phyloP scores from a whole-genome alignment of 441 rosid genomes.

The Populus trichocarpa region DNA sequence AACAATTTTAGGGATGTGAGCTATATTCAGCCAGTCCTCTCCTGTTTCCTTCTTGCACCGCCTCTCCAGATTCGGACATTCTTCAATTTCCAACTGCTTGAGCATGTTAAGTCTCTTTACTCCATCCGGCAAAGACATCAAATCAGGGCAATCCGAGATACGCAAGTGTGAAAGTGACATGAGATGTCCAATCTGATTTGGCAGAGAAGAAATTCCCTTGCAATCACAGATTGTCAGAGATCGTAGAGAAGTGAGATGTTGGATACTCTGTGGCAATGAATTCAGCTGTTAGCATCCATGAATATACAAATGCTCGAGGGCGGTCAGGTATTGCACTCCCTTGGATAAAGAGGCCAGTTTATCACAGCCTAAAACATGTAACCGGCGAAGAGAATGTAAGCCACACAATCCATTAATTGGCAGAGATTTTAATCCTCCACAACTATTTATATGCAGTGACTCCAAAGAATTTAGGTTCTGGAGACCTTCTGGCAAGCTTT shows the following conservation, averaged over 20 bases:
- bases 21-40: slow-evolving; percentile 7
- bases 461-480: slow-evolving; percentile 10
- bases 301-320: background rate
- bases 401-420: background rate
- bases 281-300: background rate
- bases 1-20: slow-evolving; percentile 4
- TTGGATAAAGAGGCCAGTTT: background rate
- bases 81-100: background rate
- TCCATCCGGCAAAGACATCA: slow-evolving; percentile 12
- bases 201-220: background rate
- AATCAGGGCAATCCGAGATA: background rate
- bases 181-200: slow-evolving; percentile 5
- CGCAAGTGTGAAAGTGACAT: background rate
- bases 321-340: background rate
- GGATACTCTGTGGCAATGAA: background rate
- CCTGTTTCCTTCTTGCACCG: background rate
- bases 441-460: background rate
- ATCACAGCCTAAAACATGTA: background rate
- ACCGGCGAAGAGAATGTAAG: background rate
- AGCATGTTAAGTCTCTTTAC: background rate
- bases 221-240: background rate
- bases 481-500: slow-evolving; percentile 19
- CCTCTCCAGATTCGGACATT: background rate
- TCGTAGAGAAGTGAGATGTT: background rate
- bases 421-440: slow-evolving; percentile 6